Base-by-base conservation (phyloP, 2,329 filamentous ascomycete species). In the Metarhizium brunneum region DNA sequence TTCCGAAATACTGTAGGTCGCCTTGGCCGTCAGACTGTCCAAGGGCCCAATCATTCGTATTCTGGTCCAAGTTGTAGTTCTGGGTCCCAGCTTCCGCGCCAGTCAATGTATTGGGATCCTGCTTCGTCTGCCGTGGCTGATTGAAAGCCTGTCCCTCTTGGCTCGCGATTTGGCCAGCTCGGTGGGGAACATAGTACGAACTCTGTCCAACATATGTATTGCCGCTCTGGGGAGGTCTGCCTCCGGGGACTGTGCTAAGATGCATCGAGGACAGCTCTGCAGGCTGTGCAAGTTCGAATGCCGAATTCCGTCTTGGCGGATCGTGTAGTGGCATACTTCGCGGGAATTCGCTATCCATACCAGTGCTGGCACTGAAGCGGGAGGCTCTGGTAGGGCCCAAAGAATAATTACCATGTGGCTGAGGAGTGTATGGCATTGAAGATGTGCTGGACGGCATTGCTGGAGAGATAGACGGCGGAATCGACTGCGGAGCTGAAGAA, bases 261-360 rank as follows among this genome's bases (percentile, higher is more conserved):
- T 57, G 14, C 45, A 62, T 50, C 11, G 42, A 38, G 10, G 57
- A 47, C 50, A 64, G 50, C n/a, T 60, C 61, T 10, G 61, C 47
- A 14, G 57, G 38, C n/a, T 57, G 57, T 3, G 56, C 10, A 13
- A 54, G 50, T 6, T 65, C 63, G 30, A 62, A 63, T 6, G 58
- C 52, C 30, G 63, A 64, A 42, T 59, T 58, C 16, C 61, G 59
- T 54, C 60, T 51, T 10, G 58, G 56, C 11, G 58, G 13, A 43
- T 57, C 57, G 7, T 63, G 51, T n/a, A 58, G 49, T 5, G 62
- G 61, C 63, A 65, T 64, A 20, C 64, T 60, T 49, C 63, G 60
- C 10, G 63, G 64, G 40, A 62, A 64, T 18, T 64, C 63, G 47
- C 60, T 57, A 6, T 56, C 57, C 14, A 64, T 58, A 25, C 54